phyloP scores from a whole-genome alignment of 192 early-diverging fungal species.

The Backusella morwellensis region DNA sequence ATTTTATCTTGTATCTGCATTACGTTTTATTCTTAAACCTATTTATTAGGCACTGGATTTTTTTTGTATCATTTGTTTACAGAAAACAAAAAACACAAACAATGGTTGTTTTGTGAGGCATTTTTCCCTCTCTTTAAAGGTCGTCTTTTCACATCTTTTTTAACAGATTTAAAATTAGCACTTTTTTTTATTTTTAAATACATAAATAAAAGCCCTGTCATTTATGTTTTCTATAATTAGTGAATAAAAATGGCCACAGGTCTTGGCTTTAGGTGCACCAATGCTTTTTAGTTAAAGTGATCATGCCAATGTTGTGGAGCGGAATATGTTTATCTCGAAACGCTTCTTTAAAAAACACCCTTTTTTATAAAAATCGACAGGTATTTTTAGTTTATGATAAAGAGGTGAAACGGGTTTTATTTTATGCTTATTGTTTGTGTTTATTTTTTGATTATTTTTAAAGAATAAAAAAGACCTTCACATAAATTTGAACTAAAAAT shows the following conservation, averaged over 20 bases:
- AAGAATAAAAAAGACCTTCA: neutral
- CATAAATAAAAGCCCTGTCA: neutral
- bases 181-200: neutral
- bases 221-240: neutral
- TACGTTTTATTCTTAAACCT: neutral
- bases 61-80: neutral
- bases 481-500: neutral
- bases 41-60: neutral
- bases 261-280: neutral
- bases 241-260: neutral
- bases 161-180: neutral
- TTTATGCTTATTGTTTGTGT: neutral
- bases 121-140: neutral
- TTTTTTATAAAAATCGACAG: no score
- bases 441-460: neutral
- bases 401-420: neutral
- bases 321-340: neutral
- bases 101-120: neutral
- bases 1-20: neutral
- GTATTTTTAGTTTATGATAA: no score
- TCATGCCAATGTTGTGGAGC: neutral
- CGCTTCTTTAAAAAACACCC: no score
- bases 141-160: neutral
- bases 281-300: neutral
- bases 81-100: neutral